phyloP scores from a whole-genome alignment of 768 basidiomycete genomes.

The Mrakia gelida region DNA sequence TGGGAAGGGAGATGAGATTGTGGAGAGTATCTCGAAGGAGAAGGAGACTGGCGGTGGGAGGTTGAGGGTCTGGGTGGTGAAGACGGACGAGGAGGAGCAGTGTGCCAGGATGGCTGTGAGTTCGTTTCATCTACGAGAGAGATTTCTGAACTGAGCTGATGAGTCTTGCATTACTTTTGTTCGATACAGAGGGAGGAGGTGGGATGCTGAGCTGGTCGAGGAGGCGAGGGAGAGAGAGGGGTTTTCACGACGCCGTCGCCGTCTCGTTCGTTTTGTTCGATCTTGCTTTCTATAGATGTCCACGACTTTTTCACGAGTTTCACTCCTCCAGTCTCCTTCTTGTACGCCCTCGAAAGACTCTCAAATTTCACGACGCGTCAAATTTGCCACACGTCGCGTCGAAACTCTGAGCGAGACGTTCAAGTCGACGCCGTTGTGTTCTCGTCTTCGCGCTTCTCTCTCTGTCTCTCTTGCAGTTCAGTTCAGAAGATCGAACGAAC shows the following conservation, averaged over 20 bases:
- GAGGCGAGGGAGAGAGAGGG: background rate
- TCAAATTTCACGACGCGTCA: too few relatives aligned
- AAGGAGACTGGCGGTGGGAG: slow-evolving; percentile 34
- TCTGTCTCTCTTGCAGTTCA: too few relatives aligned
- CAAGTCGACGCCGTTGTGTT: too few relatives aligned
- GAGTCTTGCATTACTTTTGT: background rate
- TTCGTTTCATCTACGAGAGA: background rate
- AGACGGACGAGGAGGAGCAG: slow-evolving; percentile 47
- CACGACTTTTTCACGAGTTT: too few relatives aligned
- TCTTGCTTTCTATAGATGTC: too few relatives aligned
- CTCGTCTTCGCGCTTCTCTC: too few relatives aligned
- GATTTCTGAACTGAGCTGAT: background rate
- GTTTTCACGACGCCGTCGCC: background rate
- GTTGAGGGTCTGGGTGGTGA: slow-evolving; percentile 44
- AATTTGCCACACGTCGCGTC: too few relatives aligned
- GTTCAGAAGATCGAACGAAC: too few relatives aligned
- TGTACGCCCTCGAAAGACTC: too few relatives aligned
- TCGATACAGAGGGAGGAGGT: background rate
- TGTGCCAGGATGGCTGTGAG: slow-evolving; percentile 34
- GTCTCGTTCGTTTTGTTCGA: background rate
- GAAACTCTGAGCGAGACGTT: too few relatives aligned
- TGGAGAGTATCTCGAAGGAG: slow-evolving; percentile 40
- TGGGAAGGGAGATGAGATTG: slow-evolving; percentile 42
- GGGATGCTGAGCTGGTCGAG: background rate
- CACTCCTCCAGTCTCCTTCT: too few relatives aligned